These are phyloP conservation scores for Prosopis cineraria DNA, from an alignment of 306 rosid genomes.

Conservation along the genomic window DNA sequence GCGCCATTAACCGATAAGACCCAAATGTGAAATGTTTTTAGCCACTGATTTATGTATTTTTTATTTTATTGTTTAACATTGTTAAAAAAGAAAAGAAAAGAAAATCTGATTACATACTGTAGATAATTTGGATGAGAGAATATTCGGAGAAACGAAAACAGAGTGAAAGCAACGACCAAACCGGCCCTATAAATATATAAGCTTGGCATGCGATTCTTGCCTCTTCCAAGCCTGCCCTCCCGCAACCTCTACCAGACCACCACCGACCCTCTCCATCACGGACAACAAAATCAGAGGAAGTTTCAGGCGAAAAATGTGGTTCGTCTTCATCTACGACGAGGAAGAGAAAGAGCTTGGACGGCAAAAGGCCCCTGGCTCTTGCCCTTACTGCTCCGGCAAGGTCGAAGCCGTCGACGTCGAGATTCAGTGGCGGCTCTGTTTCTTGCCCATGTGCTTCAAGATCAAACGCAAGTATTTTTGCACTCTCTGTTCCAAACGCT, in stretches of 20 bases:
- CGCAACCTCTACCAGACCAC: not conserved
- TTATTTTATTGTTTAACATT: too few species aligned
- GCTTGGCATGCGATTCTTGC: not conserved
- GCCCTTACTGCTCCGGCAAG: constrained; percentile 80
- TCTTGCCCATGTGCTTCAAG: constrained; percentile 80
- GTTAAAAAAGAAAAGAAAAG: too few species aligned
- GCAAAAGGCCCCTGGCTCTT: constrained; percentile 74
- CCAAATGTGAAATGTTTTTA: too few species aligned
- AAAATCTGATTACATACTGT: not conserved
- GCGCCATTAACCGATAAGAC: too few species aligned
- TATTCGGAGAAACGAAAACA: not conserved
- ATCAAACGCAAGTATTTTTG: constrained; percentile 73
- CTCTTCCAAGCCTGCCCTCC: not conserved
- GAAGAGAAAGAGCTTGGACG: constrained; percentile 74
- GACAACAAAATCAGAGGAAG: not conserved
- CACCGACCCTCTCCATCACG: not conserved
- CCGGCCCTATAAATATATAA: constrained; percentile 13
- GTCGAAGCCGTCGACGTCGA: constrained; percentile 85
- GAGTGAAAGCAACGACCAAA: not conserved
- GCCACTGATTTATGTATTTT: too few species aligned
- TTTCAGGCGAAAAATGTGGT: constrained; percentile 58
- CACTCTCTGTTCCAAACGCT: constrained; percentile 65
- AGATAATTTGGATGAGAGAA: not conserved
- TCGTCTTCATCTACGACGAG: constrained; percentile 56
- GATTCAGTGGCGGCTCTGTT: constrained; percentile 61